These are phyloP conservation scores for Dactylellina drechsleri DNA, from an alignment of 2,329 filamentous ascomycete species.

Conservation along the genomic window DNA sequence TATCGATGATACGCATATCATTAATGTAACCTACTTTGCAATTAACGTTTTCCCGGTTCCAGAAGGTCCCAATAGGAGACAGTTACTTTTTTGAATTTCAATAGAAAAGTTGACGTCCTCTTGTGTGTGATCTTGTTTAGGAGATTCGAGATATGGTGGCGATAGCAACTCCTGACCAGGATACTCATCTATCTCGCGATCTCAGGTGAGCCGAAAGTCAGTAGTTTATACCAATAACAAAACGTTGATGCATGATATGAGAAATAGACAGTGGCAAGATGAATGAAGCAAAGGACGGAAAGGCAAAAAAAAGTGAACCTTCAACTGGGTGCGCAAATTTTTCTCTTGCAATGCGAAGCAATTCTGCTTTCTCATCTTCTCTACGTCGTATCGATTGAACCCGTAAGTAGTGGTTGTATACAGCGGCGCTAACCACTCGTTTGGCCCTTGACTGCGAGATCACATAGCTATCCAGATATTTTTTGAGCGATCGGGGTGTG, in stretches of 20 bases:
- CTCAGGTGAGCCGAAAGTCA: background rate
- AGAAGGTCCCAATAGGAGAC: slow-evolving; percentile 88
- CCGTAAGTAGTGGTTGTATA: slow-evolving; percentile 96
- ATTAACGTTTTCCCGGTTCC: slow-evolving; percentile 98
- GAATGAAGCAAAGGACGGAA: background rate
- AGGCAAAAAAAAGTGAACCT: slow-evolving; percentile 66
- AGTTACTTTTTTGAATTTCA: slow-evolving; percentile 87
- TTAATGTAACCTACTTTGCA: slow-evolving; percentile 67
- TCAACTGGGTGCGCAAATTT: slow-evolving; percentile 78
- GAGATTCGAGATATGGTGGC: slow-evolving; percentile 58
- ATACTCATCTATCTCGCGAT: slow-evolving; percentile 67
- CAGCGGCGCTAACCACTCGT: slow-evolving; percentile 88
- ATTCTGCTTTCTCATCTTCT: slow-evolving; percentile 77
- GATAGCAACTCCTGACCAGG: slow-evolving; percentile 69
- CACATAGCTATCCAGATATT: slow-evolving; percentile 92
- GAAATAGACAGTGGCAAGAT: too few species aligned
- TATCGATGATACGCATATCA: background rate
- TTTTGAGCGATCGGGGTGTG: slow-evolving; percentile 71
- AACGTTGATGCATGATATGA: too few species aligned
- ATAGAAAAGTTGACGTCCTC: slow-evolving; percentile 58
- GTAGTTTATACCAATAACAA: background rate
- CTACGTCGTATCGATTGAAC: slow-evolving; percentile 79
- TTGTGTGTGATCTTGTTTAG: slow-evolving; percentile 57
- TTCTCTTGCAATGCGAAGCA: slow-evolving; percentile 26
- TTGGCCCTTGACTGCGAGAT: slow-evolving; percentile 95